A percentile compares a stretch with the other conserved stretches of the same genome.
Conservation (phyloP, 2,329 filamentous ascomycete genomes). For the Blumeria hordei region DNA sequence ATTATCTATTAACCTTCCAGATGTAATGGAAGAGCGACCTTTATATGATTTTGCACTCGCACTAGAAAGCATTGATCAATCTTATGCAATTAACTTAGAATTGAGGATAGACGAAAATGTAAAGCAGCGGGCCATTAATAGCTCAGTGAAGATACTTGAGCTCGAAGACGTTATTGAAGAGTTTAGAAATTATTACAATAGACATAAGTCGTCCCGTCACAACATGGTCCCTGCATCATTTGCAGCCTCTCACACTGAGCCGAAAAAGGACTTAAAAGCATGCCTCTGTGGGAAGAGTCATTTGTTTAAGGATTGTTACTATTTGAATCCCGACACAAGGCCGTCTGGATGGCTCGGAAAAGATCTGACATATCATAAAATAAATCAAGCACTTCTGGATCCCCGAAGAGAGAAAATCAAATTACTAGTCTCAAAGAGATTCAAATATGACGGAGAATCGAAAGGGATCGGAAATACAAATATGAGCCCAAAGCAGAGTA, state of each 20-base stretch:
- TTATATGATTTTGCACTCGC: background rate
- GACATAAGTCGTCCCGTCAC: background rate
- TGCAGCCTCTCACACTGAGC: background rate
- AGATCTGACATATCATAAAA: background rate
- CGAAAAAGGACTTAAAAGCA: background rate
- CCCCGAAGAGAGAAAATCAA: background rate
- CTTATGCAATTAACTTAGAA: slow-evolving; percentile 1
- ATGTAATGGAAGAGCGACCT: background rate
- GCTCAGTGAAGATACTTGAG: background rate
- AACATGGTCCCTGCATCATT: background rate
- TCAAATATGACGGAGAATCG: background rate
- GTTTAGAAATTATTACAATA: background rate
- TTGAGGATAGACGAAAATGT: background rate
- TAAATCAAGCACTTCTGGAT: background rate
- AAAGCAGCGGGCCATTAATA: background rate
- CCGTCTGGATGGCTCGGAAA: background rate
- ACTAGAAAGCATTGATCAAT: background rate
- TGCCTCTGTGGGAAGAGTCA: background rate
- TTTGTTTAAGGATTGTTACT: slow-evolving; percentile 1
- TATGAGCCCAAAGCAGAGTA: background rate
- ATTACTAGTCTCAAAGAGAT: background rate
- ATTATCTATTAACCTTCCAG: background rate
- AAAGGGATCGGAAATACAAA: background rate
- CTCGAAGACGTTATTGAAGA: background rate
- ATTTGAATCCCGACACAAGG: background rate